These are phyloP conservation scores for Neocatenulostroma microsporum DNA, from an alignment of 2,329 filamentous ascomycete species.

Conservation along the genomic window DNA sequence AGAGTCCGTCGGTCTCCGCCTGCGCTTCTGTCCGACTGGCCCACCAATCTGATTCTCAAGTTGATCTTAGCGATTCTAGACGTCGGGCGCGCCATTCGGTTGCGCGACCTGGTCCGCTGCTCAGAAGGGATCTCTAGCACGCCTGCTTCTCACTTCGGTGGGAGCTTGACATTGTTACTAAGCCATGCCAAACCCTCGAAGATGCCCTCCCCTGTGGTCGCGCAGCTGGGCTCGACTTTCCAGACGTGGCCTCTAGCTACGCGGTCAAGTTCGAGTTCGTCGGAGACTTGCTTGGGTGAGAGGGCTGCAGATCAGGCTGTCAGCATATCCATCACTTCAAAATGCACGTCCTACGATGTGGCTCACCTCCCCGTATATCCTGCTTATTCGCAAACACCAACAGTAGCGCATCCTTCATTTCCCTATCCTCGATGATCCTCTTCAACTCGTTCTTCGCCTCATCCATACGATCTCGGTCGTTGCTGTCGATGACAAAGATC, in stretches of 20 bases:
- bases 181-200: conserved; percentile 47
- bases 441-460: conserved; percentile 95
- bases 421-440: conserved; percentile 97
- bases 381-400: conserved; percentile 99
- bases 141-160: conserved; percentile 15
- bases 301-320: conserved; percentile 33
- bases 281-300: conserved; percentile 44
- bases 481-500: conserved; percentile 99
- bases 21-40: no score
- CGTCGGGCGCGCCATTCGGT: no score
- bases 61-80: no score
- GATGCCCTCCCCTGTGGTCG: conserved; percentile 46
- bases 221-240: conserved; percentile 49
- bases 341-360: not conserved
- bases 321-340: not conserved
- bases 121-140: no score
- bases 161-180: conserved; percentile 43
- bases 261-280: conserved; percentile 41
- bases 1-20: no score
- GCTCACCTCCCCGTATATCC: conserved; percentile 80
- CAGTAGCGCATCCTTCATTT: conserved; percentile 93
- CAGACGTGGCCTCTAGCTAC: conserved; percentile 47
- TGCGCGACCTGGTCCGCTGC: no score
- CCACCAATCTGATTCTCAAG: no score
- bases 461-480: conserved; percentile 95